Conservation (phyloP, 768 basidiomycete genomes). For the Rhodosporidiobolus sp. region DNA sequence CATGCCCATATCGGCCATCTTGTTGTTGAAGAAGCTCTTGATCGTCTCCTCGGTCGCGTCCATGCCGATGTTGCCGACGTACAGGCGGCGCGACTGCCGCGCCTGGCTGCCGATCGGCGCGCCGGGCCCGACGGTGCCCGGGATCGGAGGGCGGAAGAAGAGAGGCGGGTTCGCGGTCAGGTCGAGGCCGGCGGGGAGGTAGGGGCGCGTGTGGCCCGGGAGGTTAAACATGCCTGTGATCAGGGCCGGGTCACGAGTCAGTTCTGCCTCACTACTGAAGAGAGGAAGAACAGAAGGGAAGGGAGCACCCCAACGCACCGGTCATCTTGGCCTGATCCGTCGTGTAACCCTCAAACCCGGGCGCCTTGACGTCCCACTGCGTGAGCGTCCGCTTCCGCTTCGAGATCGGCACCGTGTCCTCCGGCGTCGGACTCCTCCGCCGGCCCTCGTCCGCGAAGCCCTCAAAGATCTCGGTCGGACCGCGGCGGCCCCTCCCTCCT, state of each 20-base stretch:
- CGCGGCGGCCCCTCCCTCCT: constrained; percentile 55
- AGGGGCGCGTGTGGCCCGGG: constrained; percentile 68
- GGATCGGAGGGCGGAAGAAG: constrained; percentile 38
- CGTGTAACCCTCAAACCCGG: constrained; percentile 89
- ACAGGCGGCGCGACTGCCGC: constrained; percentile 88
- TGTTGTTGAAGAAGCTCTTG: constrained; percentile 88
- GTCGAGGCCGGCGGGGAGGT: constrained; percentile 60
- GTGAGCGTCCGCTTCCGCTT: constrained; percentile 85
- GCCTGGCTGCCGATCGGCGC: constrained; percentile 47
- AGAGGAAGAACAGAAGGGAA: background rate
- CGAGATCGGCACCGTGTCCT: constrained; percentile 72
- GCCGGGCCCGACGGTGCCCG: constrained; percentile 55
- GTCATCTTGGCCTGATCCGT: constrained; percentile 98
- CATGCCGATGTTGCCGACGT: constrained; percentile 93
- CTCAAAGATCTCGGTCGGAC: constrained; percentile 53
- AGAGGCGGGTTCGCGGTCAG: constrained; percentile 52
- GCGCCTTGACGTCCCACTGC: constrained; percentile 94
- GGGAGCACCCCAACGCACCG: constrained; percentile 55
- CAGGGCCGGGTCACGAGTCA: background rate
- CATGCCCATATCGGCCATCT: constrained; percentile 89
- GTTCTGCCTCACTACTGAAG: background rate
- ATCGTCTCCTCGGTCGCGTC: constrained; percentile 91
- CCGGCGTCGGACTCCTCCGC: constrained; percentile 83
- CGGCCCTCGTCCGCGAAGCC: constrained; percentile 65
- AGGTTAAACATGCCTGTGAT: constrained; percentile 84